Evolutionary conservation across 305 asterid species (phyloP).

Genomic region (Solanum hybrid): DNA sequence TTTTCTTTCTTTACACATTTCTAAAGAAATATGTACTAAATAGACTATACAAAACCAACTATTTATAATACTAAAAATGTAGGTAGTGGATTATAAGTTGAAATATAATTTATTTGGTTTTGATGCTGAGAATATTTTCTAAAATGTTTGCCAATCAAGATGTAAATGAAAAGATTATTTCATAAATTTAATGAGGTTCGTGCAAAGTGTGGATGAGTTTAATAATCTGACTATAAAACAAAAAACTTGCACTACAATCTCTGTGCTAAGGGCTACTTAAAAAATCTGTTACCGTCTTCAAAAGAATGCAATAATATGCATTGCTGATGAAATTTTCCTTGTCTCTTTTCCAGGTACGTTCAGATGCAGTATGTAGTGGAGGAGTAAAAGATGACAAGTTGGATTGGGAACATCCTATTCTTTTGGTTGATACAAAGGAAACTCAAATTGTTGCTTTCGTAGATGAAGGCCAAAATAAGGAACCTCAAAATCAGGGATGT

Average conservation of each 20-base stretch:
- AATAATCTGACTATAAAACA: not conserved
- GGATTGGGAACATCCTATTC: conserved; percentile 31
- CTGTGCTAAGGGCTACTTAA: not conserved
- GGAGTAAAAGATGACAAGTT: conserved; percentile 17
- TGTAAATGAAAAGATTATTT: not conserved
- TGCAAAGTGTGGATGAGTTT: not conserved
- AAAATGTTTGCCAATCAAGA: not conserved
- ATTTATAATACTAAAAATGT: not conserved
- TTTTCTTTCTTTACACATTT: not conserved
- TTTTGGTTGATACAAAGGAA: conserved; percentile 47
- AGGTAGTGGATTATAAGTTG: not conserved
- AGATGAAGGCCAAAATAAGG: conserved; percentile 45
- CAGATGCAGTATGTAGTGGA: conserved; percentile 13
- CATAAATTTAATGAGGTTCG: not conserved
- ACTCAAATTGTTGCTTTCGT: conserved; percentile 49
- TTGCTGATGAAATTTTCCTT: conserved; percentile 9
- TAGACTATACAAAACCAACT: not conserved
- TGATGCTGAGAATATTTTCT: not conserved
- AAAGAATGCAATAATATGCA: not conserved
- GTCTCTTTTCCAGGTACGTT: conserved; percentile 36
- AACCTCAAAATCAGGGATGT: conserved; percentile 30
- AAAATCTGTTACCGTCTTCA: not conserved
- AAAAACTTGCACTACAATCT: not conserved
- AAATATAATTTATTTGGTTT: not conserved
- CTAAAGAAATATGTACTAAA: not conserved